Evolutionary conservation across 2,329 filamentous ascomycete genomes (phyloP).

Genomic region (Mycosphaerelloides madeirae): DNA sequence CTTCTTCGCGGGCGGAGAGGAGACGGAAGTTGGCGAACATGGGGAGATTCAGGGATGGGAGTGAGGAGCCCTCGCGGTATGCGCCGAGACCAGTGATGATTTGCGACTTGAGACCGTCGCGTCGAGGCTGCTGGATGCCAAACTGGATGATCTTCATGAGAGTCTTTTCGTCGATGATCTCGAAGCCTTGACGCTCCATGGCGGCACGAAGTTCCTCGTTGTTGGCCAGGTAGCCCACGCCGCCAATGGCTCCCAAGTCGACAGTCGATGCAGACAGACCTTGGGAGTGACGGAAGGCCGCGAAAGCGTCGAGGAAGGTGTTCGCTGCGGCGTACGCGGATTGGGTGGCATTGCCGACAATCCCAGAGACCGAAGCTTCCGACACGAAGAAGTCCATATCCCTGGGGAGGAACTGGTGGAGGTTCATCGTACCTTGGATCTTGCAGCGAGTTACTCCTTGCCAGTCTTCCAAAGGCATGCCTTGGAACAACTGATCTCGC

Average conservation of each 20-base stretch:
- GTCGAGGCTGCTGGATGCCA: no score
- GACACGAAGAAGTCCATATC: slow-evolving; percentile 46
- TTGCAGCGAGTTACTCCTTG: slow-evolving; percentile 3
- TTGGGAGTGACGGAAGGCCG: slow-evolving; percentile 19
- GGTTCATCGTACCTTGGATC: slow-evolving; percentile 35
- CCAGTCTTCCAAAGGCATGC: slow-evolving; percentile 7
- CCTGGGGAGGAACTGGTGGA: slow-evolving; percentile 37
- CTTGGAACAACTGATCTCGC: slow-evolving; percentile 33
- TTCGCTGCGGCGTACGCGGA: slow-evolving; percentile 55
- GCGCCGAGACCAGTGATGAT: no score
- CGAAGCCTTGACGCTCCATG: no score
- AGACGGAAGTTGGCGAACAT: no score
- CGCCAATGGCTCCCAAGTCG: slow-evolving; percentile 29
- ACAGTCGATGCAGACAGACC: slow-evolving; percentile 25
- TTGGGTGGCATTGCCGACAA: slow-evolving; percentile 56
- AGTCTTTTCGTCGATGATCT: no score
- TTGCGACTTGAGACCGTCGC: no score
- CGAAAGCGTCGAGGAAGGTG: slow-evolving; percentile 26
- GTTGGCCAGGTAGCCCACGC: slow-evolving; percentile 26
- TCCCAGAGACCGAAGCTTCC: slow-evolving; percentile 50
- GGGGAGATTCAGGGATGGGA: no score
- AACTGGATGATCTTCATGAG: no score
- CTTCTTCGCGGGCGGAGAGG: no score
- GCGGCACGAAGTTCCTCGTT: no score
- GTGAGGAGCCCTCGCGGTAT: no score